phyloP scores from a whole-genome alignment of 352 stramenopile species.

The Globisporangium perplexum region DNA sequence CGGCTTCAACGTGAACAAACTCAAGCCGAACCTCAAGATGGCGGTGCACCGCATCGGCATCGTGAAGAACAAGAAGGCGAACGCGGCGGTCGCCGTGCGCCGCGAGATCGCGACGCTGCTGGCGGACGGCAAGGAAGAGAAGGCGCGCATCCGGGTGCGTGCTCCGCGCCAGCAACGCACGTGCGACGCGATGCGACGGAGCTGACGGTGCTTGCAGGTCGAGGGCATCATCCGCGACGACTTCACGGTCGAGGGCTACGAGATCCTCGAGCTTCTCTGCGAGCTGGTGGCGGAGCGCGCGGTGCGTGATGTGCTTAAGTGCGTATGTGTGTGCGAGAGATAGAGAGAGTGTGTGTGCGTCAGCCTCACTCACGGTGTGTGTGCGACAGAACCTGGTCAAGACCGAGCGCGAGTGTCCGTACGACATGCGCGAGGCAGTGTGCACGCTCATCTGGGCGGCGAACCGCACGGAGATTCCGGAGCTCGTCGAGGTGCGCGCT shows the following conservation, averaged over 20 bases:
- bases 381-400: slow-evolving; percentile 79
- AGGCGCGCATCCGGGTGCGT: slow-evolving; percentile 91
- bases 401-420: slow-evolving; percentile 88
- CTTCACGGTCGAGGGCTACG: slow-evolving; percentile 94
- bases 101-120: slow-evolving; percentile 78
- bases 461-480: slow-evolving; percentile 89
- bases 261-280: slow-evolving; percentile 93
- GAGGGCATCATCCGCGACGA: slow-evolving; percentile 94
- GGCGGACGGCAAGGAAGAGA: slow-evolving; percentile 88
- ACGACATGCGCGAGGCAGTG: slow-evolving; percentile 91
- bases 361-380: not conserved
- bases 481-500: slow-evolving; percentile 76
- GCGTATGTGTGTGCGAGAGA: not conserved
- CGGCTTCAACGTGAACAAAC: slow-evolving; percentile 89
- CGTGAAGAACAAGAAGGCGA: slow-evolving; percentile 90
- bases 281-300: slow-evolving; percentile 91
- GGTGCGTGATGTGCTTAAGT: slow-evolving; percentile 29
- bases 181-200: too few relatives aligned
- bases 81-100: slow-evolving; percentile 65
- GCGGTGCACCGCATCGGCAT: slow-evolving; percentile 89
- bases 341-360: too few relatives aligned
- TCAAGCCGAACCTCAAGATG: slow-evolving; percentile 93
- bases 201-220: too few relatives aligned
- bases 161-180: too few relatives aligned
- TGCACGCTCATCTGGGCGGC: slow-evolving; percentile 94